Base-by-base conservation (phyloP, 2,329 filamentous ascomycete species). In the Microdochium nivale region DNA sequence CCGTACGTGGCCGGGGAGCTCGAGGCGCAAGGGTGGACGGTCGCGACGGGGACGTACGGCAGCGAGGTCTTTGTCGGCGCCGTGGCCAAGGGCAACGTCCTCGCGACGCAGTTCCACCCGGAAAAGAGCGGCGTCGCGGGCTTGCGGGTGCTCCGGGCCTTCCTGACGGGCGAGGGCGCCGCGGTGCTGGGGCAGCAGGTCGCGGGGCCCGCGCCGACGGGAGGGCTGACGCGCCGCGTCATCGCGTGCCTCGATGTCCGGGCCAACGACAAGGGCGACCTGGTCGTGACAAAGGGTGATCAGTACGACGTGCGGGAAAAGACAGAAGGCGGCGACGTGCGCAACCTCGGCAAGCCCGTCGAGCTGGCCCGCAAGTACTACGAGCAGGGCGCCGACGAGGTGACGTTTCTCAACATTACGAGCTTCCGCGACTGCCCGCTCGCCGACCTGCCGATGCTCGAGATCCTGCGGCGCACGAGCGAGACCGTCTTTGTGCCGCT, bases 291-390 rank as follows among this genome's bases (percentile, higher is more conserved):
- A 14, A 99, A 99, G 70, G 94, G 94, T 52, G 94, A 99, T 70
- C 92, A 97, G 69, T 99, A 99, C 72, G 94, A 99, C 63, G 94
- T 99, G 7, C 88, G 94, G 30, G 94, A 97, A 64, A 96, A 96
- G 70, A 75, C 76, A 23, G 76, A 72, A 14, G 75, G 76, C 52
- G 76, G 80, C 51, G 74, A 80, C 59, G 91, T 99, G 33, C 84
- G 94, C 56, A 99, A 99, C 68, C 78, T 99, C 3, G 94, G 94
- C 58, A 99, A 99, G 70, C 94, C 94, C 1, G 91, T 99, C 48
- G 90, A 96, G 58, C 88, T 99, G 81, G 94, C 94, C 9, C 83
- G 83, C 69, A 84, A 82, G 62, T 99, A 99, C 76, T 99, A 97
- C 75, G 86, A 95, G 64, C 90, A 96, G 71, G 94, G 94, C 54